phyloP scores from a whole-genome alignment of 306 rosid genomes.

The Acacia confusa region DNA sequence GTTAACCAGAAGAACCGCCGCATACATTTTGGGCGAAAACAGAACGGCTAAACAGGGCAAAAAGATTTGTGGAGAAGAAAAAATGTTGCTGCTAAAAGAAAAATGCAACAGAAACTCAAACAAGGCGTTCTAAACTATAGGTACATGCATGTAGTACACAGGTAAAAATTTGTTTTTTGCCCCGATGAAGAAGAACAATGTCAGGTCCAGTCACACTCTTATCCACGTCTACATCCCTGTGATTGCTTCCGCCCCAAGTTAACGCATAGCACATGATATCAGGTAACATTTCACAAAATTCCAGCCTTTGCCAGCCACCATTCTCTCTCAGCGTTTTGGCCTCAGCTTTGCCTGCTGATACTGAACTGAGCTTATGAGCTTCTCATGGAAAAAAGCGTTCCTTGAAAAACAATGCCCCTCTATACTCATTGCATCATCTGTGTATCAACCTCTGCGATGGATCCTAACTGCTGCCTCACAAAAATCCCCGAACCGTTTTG shows the following conservation, averaged over 20 bases:
- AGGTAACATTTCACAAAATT: not conserved
- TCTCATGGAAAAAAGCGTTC: not conserved
- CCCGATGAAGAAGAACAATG: not conserved
- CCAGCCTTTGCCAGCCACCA: constrained; percentile 4
- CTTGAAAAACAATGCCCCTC: not conserved
- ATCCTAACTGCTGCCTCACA: not conserved
- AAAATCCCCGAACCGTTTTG: not conserved
- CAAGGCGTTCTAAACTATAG: not conserved
- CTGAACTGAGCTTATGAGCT: not conserved
- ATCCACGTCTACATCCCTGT: not conserved
- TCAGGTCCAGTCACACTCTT: not conserved
- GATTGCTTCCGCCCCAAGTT: not conserved
- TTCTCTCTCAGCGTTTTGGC: not conserved
- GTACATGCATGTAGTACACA: not conserved
- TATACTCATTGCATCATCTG: not conserved
- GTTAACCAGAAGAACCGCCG: not conserved
- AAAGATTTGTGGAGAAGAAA: not conserved
- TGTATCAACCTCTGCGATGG: not conserved
- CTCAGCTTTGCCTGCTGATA: not conserved
- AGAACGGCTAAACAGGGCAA: not conserved
- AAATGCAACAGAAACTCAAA: not conserved
- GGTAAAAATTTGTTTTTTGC: not conserved
- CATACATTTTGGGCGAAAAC: not conserved
- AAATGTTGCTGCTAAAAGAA: not conserved
- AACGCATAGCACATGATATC: not conserved